Percentiles rank a stretch among this genome's conserved stretches.
Evolutionary conservation across 2,329 filamentous ascomycete genomes (phyloP).

Genomic region (Fusarium pininemorale): DNA sequence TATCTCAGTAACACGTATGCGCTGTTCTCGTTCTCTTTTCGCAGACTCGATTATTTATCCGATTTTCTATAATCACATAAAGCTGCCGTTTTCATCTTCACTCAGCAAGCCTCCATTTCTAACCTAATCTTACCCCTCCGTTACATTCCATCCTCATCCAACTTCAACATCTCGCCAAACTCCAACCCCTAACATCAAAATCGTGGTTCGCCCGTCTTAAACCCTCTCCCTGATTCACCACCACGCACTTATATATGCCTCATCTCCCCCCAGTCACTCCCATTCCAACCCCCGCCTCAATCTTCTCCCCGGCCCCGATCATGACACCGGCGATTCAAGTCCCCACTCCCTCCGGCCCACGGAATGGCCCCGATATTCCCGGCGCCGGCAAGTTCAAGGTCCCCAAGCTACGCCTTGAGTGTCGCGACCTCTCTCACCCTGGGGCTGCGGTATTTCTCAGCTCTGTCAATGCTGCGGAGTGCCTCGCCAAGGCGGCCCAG

Average conservation of each 20-base stretch:
- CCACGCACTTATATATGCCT: slow-evolving; percentile 37
- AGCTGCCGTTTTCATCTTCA: slow-evolving; percentile 1
- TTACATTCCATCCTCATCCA: slow-evolving; percentile 24
- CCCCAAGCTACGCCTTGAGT: slow-evolving; percentile 67
- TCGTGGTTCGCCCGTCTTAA: background rate
- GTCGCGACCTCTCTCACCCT: slow-evolving; percentile 66
- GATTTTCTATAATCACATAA: background rate
- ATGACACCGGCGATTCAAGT: slow-evolving; percentile 43
- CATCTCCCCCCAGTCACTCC: slow-evolving; percentile 38
- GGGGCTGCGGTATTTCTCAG: slow-evolving; percentile 74
- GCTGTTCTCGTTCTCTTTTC: background rate
- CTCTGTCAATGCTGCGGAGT: slow-evolving; percentile 68
- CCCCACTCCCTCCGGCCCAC: slow-evolving; percentile 25
- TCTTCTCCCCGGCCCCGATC: slow-evolving; percentile 36
- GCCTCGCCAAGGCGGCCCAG: slow-evolving; percentile 70
- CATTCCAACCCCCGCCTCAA: slow-evolving; percentile 33
- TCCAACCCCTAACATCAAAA: background rate
- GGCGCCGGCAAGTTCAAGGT: slow-evolving; percentile 49
- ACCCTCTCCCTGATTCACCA: background rate
- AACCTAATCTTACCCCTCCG: slow-evolving; percentile 12
- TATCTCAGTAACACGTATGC: background rate
- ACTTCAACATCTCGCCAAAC: background rate
- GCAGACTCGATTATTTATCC: background rate
- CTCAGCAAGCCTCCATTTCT: slow-evolving; percentile 9
- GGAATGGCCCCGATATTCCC: slow-evolving; percentile 23